A percentile compares a stretch with the other conserved stretches of the same genome.
phyloP scores from a whole-genome alignment of 176 grass and related monocot genomes.

The Hyparrhenia diplandra region DNA sequence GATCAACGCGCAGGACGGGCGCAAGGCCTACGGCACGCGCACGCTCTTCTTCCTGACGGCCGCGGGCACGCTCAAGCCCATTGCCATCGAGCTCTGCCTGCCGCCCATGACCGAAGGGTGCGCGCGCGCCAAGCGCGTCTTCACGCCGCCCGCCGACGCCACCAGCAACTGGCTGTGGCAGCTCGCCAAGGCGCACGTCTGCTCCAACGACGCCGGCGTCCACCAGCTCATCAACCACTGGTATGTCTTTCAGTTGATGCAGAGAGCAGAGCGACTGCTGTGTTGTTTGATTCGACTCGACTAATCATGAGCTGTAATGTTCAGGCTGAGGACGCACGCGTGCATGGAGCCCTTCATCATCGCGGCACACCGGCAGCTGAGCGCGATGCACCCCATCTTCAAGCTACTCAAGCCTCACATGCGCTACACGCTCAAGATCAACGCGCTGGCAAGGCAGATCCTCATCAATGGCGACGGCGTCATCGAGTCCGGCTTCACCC shows the following conservation, averaged over 20 bases:
- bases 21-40: conserved; percentile 90
- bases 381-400: conserved; percentile 89
- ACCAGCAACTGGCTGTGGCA: conserved; percentile 94
- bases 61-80: conserved; percentile 71
- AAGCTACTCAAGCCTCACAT: conserved; percentile 96
- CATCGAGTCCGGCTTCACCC: conserved; percentile 90
- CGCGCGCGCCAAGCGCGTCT: conserved; percentile 66
- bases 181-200: conserved; percentile 92
- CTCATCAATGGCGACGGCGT: conserved; percentile 91
- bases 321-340: conserved; percentile 87
- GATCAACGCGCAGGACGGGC: conserved; percentile 82
- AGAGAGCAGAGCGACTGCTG: too few relatives aligned
- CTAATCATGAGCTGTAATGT: not conserved
- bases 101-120: conserved; percentile 55
- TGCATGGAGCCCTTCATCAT: conserved; percentile 86
- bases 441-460: conserved; percentile 88
- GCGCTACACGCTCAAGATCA: conserved; percentile 89
- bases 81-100: conserved; percentile 84
- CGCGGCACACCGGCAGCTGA: conserved; percentile 84
- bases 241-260: conserved; percentile 33
- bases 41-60: conserved; percentile 79
- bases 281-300: too few relatives aligned
- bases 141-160: conserved; percentile 84
- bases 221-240: conserved; percentile 97
- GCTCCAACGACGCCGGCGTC: conserved; percentile 93